phyloP scores from a whole-genome alignment of 2,329 filamentous ascomycete genomes.

The Fusarium sp. region DNA sequence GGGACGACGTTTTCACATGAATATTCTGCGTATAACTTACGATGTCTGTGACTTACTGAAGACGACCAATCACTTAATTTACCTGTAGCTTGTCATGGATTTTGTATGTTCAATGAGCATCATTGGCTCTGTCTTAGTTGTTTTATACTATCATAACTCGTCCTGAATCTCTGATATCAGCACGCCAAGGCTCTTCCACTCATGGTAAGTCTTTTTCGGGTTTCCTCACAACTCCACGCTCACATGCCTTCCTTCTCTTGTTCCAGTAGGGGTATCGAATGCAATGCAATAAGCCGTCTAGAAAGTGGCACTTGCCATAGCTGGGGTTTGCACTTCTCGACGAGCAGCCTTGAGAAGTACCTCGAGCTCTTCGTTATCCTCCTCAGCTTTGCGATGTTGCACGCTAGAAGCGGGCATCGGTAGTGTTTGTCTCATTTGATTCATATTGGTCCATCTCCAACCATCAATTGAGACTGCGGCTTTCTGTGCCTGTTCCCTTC shows the following conservation, averaged over 20 bases:
- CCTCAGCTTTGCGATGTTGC: not conserved
- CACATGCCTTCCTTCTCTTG: not conserved
- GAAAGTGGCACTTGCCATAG: not conserved
- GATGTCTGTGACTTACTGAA: not conserved
- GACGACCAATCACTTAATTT: not conserved
- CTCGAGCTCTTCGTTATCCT: not conserved
- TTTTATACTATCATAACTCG: not conserved
- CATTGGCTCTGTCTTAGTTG: not conserved
- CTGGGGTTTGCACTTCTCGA: not conserved
- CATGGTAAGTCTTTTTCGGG: not conserved
- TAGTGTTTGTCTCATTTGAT: not conserved
- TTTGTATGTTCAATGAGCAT: not conserved
- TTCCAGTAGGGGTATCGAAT: not conserved
- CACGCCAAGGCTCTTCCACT: not conserved
- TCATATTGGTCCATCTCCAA: conserved; percentile 41
- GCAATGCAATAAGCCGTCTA: not conserved
- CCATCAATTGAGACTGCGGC: conserved; percentile 30
- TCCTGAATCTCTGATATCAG: not conserved
- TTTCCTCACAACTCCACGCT: not conserved
- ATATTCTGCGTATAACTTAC: not conserved
- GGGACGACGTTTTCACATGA: conserved; percentile 8
- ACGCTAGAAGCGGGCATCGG: not conserved
- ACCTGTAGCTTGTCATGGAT: too few relatives aligned
- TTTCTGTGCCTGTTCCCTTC: conserved; percentile 31
- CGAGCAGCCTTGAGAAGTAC: conserved; percentile 1